Evolutionary conservation across 176 grass and related monocot genomes (phyloP), one percentile per base, ranked within the genome.

Genomic region (Chloris gayana): DNA sequence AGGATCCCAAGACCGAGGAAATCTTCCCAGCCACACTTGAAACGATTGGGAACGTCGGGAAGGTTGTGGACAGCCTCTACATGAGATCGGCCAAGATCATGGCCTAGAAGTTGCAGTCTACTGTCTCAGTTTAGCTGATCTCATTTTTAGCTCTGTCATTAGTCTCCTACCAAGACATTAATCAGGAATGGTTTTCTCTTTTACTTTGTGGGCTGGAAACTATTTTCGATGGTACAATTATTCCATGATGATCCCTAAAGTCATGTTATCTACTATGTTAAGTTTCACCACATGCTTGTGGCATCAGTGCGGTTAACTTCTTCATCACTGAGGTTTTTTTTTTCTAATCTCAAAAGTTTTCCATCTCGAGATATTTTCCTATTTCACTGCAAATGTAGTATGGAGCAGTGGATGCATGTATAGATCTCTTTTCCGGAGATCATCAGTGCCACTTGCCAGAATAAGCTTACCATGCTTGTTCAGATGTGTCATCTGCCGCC

Each of bases 1-100:
- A 94, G 42, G 94, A 97, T 50, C 42, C 56, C 44, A 97, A 91
- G 69, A 44, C 86, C 0, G 91, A 89, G 88, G 87, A 83, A 2
- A 92, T 97, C 71, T 97, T 94, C 85, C 94, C 94, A 14, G 91
- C 89, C 70, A 89, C 91, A 0, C 81, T 97, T 2, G 91, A 97
- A 11, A 97, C 91, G 0, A 94, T 97, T 78, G 73, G 82, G 0
- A 94, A 97, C 61, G 87, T 97, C 1, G 91, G 89, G 19, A 92
- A 88, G 75, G 94, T 94, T 19, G 94, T 92, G 26, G 91, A 94
- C 61, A 92, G 94, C 69, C 85, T 94, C 42, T 94, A 92, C 69
- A 84, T 90, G 82, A 92, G 91, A 39, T 97, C 89, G 17, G 91
- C 94, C 69, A 88, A 85, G 77, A 97, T 94, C 66, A 92, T 97